phyloP scores from a whole-genome alignment of 140 eudicot species.

The Oenanthe javanica region DNA sequence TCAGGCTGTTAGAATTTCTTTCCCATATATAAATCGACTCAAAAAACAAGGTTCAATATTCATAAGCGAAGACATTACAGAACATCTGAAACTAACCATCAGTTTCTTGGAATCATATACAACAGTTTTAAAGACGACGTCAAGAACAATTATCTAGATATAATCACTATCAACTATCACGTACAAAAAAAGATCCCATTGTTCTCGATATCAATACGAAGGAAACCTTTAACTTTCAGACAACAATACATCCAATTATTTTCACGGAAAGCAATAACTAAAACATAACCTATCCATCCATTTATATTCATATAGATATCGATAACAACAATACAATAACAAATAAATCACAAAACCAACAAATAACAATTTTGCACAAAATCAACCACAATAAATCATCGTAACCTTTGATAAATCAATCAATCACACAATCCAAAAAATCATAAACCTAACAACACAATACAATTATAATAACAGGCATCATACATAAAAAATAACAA shows the following conservation, averaged over 20 bases:
- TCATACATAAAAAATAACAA: neutral
- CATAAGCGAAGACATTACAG: neutral
- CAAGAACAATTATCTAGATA: neutral
- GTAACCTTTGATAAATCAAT: neutral
- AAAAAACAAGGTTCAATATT: neutral
- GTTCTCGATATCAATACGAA: neutral
- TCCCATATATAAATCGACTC: neutral
- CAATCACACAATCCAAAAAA: neutral
- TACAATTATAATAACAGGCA: too few species aligned
- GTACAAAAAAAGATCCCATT: neutral
- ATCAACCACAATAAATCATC: neutral
- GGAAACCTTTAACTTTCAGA: neutral
- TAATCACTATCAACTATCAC: neutral
- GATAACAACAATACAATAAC: neutral
- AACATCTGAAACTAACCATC: conserved; percentile 9
- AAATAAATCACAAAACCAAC: neutral
- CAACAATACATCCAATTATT: neutral
- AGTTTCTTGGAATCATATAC: neutral
- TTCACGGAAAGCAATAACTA: neutral
- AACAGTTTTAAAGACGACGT: neutral
- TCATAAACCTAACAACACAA: neutral
- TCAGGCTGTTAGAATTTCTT: neutral
- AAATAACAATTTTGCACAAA: neutral
- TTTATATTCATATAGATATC: neutral
- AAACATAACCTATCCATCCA: neutral